phyloP scores from a whole-genome alignment of 805 yeast species.

The Kurtzmaniella fragi region DNA sequence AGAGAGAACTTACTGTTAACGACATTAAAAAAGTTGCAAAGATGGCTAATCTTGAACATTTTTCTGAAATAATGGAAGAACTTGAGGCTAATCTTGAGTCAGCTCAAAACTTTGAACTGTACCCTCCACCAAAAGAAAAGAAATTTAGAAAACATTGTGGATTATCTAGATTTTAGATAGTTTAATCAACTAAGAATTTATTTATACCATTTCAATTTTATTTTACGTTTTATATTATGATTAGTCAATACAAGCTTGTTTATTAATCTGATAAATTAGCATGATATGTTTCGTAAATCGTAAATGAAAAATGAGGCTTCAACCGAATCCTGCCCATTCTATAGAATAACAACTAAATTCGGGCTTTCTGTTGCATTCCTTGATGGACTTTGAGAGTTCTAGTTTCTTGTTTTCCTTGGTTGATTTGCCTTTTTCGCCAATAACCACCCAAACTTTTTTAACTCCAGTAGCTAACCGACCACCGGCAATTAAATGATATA shows the following conservation, averaged over 20 bases:
- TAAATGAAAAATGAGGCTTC: conserved; percentile 3
- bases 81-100: neutral
- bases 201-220: too few species aligned
- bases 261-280: too few species aligned
- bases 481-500: conserved; percentile 66
- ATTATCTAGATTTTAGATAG: too few species aligned
- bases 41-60: neutral
- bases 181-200: too few species aligned
- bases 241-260: too few species aligned
- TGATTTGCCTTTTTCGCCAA: conserved; percentile 26
- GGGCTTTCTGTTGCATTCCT: conserved; percentile 10
- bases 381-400: conserved; percentile 1
- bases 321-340: conserved; percentile 98
- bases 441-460: conserved; percentile 73
- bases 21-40: neutral
- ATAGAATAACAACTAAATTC: conserved; percentile 55
- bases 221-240: too few species aligned
- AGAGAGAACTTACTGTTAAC: neutral
- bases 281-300: neutral
- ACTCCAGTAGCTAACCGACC: conserved; percentile 92
- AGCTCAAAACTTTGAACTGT: neutral
- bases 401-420: conserved; percentile 8
- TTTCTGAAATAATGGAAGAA: neutral
- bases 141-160: neutral
- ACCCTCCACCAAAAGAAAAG: neutral